phyloP scores from a whole-genome alignment of 305 asterid genomes.

The Petunia hybrid region DNA sequence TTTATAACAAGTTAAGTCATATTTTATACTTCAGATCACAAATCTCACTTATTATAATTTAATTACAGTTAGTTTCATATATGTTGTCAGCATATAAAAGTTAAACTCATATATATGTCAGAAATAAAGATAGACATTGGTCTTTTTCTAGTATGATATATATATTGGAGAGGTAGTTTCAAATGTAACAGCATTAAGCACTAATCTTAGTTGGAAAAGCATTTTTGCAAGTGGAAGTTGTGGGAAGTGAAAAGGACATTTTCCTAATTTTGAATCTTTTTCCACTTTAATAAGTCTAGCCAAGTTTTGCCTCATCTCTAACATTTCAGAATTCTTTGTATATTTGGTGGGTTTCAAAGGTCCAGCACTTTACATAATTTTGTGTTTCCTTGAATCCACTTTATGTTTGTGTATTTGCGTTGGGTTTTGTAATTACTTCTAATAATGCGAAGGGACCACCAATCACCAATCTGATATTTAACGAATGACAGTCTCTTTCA shows the following conservation, averaged over 20 bases:
- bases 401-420: background rate
- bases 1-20: no score
- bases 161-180: background rate
- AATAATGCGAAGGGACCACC: background rate
- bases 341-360: conserved; percentile 54
- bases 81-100: no score
- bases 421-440: conserved; percentile 30
- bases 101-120: background rate
- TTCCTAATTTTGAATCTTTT: conserved; percentile 52
- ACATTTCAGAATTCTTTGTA: conserved; percentile 25
- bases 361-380: conserved; percentile 42
- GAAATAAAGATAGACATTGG: background rate
- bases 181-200: conserved; percentile 46
- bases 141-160: background rate
- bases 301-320: conserved; percentile 8
- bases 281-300: conserved; percentile 34
- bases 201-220: conserved; percentile 46
- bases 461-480: background rate
- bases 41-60: no score
- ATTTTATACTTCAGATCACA: no score
- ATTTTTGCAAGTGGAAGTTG: conserved; percentile 40
- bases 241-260: conserved; percentile 57
- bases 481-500: no score
- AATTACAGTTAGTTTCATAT: no score
- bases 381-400: background rate